phyloP scores from a whole-genome alignment of 805 yeast species.

The Candida suzukii region DNA sequence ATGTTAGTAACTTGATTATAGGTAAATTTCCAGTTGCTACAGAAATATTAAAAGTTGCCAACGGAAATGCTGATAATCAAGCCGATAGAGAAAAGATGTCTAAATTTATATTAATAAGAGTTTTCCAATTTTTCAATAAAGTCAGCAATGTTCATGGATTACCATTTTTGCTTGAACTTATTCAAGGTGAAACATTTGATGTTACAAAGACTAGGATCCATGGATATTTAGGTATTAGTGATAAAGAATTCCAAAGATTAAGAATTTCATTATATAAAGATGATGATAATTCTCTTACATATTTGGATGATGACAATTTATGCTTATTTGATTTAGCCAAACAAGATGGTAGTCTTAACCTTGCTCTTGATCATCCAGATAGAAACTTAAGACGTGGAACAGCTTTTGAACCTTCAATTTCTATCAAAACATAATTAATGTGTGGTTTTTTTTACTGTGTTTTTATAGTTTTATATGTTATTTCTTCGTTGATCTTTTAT shows the following conservation, averaged over 20 bases:
- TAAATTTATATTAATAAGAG: constrained; percentile 46
- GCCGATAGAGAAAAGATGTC: background rate
- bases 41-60: constrained; percentile 18
- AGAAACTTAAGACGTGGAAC: constrained; percentile 52
- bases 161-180: constrained; percentile 72
- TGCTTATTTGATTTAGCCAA: constrained; percentile 44
- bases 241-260: constrained; percentile 72
- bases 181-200: constrained; percentile 56
- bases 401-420: constrained; percentile 51
- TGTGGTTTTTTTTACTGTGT: constrained; percentile 11
- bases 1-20: constrained; percentile 38
- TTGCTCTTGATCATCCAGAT: constrained; percentile 84
- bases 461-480: too few species aligned
- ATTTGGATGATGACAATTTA: constrained; percentile 46
- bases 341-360: background rate
- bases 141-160: constrained; percentile 65
- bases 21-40: constrained; percentile 38
- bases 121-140: constrained; percentile 71
- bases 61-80: too few species aligned
- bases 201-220: constrained; percentile 65
- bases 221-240: constrained; percentile 65
- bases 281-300: constrained; percentile 31
- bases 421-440: constrained; percentile 29
- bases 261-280: constrained; percentile 51
- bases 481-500: too few species aligned